These are phyloP conservation scores for Zygosaccharomyces pseudobailii DNA, from an alignment of 1,139 yeast species.

Conservation along the genomic window DNA sequence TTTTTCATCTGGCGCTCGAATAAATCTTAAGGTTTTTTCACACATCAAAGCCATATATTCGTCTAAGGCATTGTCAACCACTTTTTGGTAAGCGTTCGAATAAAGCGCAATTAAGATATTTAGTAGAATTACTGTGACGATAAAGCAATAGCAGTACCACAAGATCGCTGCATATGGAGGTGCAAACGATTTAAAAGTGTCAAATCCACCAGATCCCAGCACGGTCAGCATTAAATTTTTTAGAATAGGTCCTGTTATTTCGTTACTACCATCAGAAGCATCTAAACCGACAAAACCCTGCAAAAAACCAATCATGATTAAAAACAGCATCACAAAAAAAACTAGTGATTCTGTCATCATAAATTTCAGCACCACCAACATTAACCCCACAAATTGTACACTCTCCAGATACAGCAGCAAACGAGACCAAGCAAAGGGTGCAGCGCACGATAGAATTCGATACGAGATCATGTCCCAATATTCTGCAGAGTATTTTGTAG, in stretches of 20 bases:
- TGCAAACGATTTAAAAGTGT: conserved; percentile 63
- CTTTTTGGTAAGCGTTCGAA: conserved; percentile 76
- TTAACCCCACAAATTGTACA: conserved; percentile 78
- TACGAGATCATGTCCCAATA: conserved; percentile 61
- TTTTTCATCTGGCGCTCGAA: conserved; percentile 84
- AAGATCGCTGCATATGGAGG: conserved; percentile 80
- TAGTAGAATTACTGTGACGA: conserved; percentile 67
- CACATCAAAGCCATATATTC: conserved; percentile 84
- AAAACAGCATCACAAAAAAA: conserved; percentile 67
- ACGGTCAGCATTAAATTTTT: conserved; percentile 65
- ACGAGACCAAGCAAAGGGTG: conserved; percentile 86
- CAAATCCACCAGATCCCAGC: conserved; percentile 68
- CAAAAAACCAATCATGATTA: conserved; percentile 72
- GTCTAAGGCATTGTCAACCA: conserved; percentile 76
- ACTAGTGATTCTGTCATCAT: conserved; percentile 83
- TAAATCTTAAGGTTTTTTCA: conserved; percentile 74
- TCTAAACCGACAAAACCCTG: conserved; percentile 87
- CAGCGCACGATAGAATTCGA: conserved; percentile 69
- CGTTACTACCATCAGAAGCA: conserved; percentile 79
- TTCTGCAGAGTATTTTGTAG: conserved; percentile 27
- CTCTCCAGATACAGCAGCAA: conserved; percentile 72
- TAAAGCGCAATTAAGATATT: conserved; percentile 81
- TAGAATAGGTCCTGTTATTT: conserved; percentile 62
- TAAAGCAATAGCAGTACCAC: conserved; percentile 71
- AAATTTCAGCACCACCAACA: conserved; percentile 77